Evolutionary conservation across 1,284 basidiomycete genomes (phyloP), one percentile per base, ranked within the genome.

Genomic region (Cryptococcus sp.): DNA sequence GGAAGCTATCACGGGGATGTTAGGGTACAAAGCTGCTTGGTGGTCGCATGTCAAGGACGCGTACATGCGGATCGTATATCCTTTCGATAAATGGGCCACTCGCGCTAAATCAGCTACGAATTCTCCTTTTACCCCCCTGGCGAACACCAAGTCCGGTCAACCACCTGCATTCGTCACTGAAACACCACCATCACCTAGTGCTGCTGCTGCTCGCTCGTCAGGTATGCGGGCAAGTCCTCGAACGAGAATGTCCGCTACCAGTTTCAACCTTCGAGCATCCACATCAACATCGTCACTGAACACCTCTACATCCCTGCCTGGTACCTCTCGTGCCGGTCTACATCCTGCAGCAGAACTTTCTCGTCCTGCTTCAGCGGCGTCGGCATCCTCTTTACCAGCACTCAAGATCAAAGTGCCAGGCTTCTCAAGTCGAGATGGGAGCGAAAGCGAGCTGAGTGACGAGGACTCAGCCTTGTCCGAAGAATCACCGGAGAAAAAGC

Each of bases 1-100:
- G 94, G 84, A 86, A 1, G 88, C 91, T 72, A 81, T 96, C 50
- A 90, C 92, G 15, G 84, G 87, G 43, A 81, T 86, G 40, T 82
- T 97, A 51, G 93, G 92, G 6, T 93, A 92, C 78, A 62, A 65
- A 30, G 48, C 63, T 0, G 23, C 52, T 17, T 94, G 92, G 79
- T 57, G 40, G 5, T 30, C 53, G 6, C 55, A 68, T 23, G 61
- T 70, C 22, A 87, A 88, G 40, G 88, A 93, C 72, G 91, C 93
- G 3, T 99, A 97, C 79, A 84, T 84, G 57, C 87, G 88, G 57
- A 90, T 99, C 73, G 90, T 99, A 64, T 83, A 91, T 38, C 96
- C 95, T 8, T 99, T 93, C 71, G 95, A 99, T 73, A 86, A 89
- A 70, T 98, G 93, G 77, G 87, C 88, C 57, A 85, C 88, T 54